A percentile compares a stretch with the other conserved stretches of the same genome.
Evolutionary conservation across 2,329 filamentous ascomycete species (phyloP).

Genomic region (Fusarium avenaceum): DNA sequence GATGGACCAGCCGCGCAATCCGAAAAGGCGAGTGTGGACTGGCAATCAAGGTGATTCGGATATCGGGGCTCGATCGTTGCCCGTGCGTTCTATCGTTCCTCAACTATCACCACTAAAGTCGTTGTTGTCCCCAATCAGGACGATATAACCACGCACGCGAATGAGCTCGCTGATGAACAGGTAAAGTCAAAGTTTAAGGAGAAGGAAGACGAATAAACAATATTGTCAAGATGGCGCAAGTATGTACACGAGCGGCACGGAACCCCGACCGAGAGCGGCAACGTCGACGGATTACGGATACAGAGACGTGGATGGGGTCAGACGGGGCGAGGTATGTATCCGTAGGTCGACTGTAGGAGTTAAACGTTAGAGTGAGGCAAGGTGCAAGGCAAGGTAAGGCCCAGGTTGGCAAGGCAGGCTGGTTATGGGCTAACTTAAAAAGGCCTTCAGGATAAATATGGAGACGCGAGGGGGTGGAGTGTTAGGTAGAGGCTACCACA

Average conservation of each 20-base stretch:
- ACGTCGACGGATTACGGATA: conserved; percentile 42
- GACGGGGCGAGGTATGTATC: conserved; percentile 43
- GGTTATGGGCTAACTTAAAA: conserved; percentile 38
- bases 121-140: conserved; percentile 21
- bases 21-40: conserved; percentile 11
- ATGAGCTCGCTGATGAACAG: conserved; percentile 14
- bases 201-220: conserved; percentile 18
- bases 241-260: conserved; percentile 44
- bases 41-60: conserved; percentile 28
- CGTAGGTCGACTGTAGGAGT: conserved; percentile 38
- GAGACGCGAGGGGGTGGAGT: conserved; percentile 25
- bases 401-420: conserved; percentile 35
- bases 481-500: conserved; percentile 33
- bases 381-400: conserved; percentile 38
- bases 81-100: conserved; percentile 22
- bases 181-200: conserved; percentile 5
- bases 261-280: conserved; percentile 44
- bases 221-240: conserved; percentile 32
- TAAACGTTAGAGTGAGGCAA: conserved; percentile 39
- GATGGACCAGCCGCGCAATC: conserved; percentile 30
- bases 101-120: conserved; percentile 11
- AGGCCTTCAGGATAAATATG: conserved; percentile 35
- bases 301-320: conserved; percentile 42
- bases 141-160: conserved; percentile 21
- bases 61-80: conserved; percentile 15